A percentile compares a stretch with the other conserved stretches of the same genome.
Conservation (phyloP, 306 rosid genomes). For the Glycine latifolia region DNA sequence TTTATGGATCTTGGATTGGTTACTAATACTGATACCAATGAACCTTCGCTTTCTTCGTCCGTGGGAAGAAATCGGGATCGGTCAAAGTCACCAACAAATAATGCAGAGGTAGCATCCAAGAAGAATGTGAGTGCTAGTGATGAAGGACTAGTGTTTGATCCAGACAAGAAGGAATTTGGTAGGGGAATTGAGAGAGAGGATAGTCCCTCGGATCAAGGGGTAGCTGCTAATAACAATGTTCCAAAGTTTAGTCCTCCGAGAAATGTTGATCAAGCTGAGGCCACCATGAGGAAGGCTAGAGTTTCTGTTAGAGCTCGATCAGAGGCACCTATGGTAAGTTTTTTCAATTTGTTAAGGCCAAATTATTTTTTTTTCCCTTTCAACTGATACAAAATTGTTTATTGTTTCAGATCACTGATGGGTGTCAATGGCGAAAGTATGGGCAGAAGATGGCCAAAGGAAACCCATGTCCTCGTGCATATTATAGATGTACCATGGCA, state of each 20-base stretch:
- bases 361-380: neutral
- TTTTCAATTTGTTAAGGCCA: neutral
- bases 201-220: slow-evolving; percentile 51
- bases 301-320: slow-evolving; percentile 90
- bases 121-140: slow-evolving; percentile 38
- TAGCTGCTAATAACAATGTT: slow-evolving; percentile 52
- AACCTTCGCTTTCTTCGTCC: slow-evolving; percentile 61
- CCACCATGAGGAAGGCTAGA: slow-evolving; percentile 88
- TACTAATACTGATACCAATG: slow-evolving; percentile 47
- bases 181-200: slow-evolving; percentile 54
- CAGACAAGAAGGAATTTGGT: slow-evolving; percentile 51
- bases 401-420: slow-evolving; percentile 75
- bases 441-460: slow-evolving; percentile 99
- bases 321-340: slow-evolving; percentile 76
- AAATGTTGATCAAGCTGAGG: slow-evolving; percentile 73
- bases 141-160: slow-evolving; percentile 24
- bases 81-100: slow-evolving; percentile 54
- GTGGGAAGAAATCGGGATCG: slow-evolving; percentile 54
- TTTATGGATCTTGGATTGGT: slow-evolving; percentile 82
- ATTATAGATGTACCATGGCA: slow-evolving; percentile 98
- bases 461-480: slow-evolving; percentile 98
- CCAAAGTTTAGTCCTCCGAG: slow-evolving; percentile 61
- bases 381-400: neutral
- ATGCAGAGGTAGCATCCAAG: slow-evolving; percentile 48
- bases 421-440: slow-evolving; percentile 97